Conservation (phyloP, 2,329 filamentous ascomycete genomes). For the Botrytis squamosa region DNA sequence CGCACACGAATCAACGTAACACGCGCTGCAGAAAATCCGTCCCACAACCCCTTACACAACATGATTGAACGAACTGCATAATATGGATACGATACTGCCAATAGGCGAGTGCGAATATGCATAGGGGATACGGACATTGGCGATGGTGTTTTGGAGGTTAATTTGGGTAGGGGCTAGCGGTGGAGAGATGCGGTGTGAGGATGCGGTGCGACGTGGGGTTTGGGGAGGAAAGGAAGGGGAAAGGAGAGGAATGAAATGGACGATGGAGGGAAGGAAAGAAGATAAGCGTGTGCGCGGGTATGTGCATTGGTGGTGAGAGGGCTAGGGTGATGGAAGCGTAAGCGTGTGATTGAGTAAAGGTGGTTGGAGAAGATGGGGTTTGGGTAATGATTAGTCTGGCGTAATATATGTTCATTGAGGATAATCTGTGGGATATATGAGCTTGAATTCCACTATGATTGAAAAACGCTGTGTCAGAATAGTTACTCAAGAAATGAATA, state of each 20-base stretch:
- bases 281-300: neutral
- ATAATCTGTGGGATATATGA: neutral
- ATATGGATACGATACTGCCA: neutral
- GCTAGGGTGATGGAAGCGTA: neutral
- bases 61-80: neutral
- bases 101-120: constrained; percentile 9
- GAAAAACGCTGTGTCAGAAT: neutral
- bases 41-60: neutral
- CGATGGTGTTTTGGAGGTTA: neutral
- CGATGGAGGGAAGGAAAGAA: neutral
- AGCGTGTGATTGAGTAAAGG: neutral
- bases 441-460: neutral
- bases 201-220: neutral
- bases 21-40: neutral
- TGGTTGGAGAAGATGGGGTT: neutral
- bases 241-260: neutral
- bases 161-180: neutral
- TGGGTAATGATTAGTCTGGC: neutral
- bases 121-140: neutral
- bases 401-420: neutral
- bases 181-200: neutral
- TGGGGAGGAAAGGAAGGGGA: neutral
- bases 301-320: neutral
- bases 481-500: neutral
- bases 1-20: neutral